These are phyloP conservation scores for Termitomyces sp. DNA, from an alignment of 768 basidiomycete genomes.

Conservation along the genomic window DNA sequence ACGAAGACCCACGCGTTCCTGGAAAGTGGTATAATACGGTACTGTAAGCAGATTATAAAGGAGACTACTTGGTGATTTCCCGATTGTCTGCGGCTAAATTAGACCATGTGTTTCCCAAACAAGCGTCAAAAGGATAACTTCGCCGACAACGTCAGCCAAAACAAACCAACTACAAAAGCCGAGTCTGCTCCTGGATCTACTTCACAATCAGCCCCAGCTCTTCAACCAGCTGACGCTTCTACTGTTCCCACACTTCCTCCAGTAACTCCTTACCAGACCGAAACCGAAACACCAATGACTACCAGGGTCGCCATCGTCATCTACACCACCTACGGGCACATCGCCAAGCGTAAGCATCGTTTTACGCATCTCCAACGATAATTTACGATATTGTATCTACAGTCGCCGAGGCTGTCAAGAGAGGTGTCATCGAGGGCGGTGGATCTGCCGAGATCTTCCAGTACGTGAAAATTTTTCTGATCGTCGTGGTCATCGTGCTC, in stretches of 20 bases:
- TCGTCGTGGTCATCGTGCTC: not conserved
- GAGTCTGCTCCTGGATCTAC: not conserved
- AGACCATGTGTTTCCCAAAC: conserved; percentile 27
- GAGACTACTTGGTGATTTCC: not conserved
- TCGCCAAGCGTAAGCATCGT: conserved; percentile 49
- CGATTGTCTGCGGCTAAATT: not conserved
- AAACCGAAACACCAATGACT: not conserved
- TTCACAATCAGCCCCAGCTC: conserved; percentile 4
- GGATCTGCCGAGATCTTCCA: conserved; percentile 49
- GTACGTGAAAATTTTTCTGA: conserved; percentile 26
- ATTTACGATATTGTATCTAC: conserved; percentile 3
- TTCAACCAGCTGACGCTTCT: conserved; percentile 5
- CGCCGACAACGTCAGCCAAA: conserved; percentile 16
- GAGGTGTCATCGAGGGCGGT: conserved; percentile 41
- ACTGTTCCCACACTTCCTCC: conserved; percentile 9
- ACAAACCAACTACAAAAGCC: conserved; percentile 24
- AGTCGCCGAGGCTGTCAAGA: conserved; percentile 59
- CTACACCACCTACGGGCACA: conserved; percentile 72
- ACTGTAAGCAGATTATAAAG: conserved; percentile 10
- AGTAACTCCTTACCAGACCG: conserved; percentile 10
- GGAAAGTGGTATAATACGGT: not conserved
- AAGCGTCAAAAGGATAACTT: conserved; percentile 26
- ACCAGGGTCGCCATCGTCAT: conserved; percentile 57
- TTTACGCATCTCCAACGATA: not conserved
- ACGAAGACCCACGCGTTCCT: conserved; percentile 15